Percentiles rank a stretch among this genome's conserved stretches.
Conservation (phyloP, 306 rosid genomes). For the apple (Malus domestica) region ASM211411v1 NC_041795.1:265001-265500, state of each 20-base stretch:
- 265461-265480: neutral
- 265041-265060: neutral
- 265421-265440: neutral
- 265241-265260: no score
- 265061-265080: neutral
- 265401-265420: neutral
- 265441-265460: neutral
- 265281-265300: no score
- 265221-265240: no score
- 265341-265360: neutral
- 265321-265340: neutral
- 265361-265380: neutral
- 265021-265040: neutral
- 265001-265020: neutral
- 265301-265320: no score
- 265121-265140: neutral
- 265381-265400: neutral
- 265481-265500: neutral
- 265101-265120: neutral
- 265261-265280: no score
- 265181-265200: neutral
- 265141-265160: neutral
- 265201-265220: neutral
- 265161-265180: neutral
- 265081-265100: neutral